Evolutionary conservation across 2,329 filamentous ascomycete species (phyloP).

Genomic region (Diplodia corticola): DNA sequence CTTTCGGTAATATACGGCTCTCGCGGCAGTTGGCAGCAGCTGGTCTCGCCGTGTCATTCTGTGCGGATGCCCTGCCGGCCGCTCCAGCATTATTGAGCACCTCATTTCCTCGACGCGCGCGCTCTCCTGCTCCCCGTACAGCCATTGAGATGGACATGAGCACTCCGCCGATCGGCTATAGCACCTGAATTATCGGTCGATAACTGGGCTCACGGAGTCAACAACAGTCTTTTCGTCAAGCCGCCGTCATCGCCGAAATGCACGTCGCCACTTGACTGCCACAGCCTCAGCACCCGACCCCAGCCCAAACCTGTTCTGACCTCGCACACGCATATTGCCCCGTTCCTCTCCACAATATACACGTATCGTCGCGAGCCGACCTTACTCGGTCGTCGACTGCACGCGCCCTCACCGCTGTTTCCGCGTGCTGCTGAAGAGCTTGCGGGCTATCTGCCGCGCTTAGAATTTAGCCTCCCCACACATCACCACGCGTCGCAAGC

Average conservation of each 20-base stretch:
- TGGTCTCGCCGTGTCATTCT: background rate
- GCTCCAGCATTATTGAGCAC: too few relatives aligned
- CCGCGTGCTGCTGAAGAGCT: background rate
- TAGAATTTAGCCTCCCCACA: background rate
- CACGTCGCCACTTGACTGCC: background rate
- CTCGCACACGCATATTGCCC: background rate
- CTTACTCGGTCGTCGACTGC: background rate
- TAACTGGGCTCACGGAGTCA: background rate
- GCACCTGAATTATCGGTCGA: background rate
- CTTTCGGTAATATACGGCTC: conserved; percentile 3
- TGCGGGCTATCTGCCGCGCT: background rate
- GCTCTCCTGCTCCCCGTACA: too few relatives aligned
- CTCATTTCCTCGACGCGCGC: conserved; percentile 1
- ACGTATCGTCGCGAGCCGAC: background rate
- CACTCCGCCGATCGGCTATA: conserved; percentile 7
- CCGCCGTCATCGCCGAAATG: background rate
- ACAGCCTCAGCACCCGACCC: background rate
- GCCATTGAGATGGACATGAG: background rate
- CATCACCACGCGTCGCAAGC: background rate
- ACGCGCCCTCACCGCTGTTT: conserved; percentile 9
- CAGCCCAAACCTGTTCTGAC: conserved; percentile 5
- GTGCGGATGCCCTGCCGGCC: background rate
- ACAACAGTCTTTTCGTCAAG: background rate
- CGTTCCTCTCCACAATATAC: background rate
- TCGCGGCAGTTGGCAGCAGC: background rate